phyloP scores from a whole-genome alignment of 169 alveolate genomes.

The Toxoplasma gondii region DNA sequence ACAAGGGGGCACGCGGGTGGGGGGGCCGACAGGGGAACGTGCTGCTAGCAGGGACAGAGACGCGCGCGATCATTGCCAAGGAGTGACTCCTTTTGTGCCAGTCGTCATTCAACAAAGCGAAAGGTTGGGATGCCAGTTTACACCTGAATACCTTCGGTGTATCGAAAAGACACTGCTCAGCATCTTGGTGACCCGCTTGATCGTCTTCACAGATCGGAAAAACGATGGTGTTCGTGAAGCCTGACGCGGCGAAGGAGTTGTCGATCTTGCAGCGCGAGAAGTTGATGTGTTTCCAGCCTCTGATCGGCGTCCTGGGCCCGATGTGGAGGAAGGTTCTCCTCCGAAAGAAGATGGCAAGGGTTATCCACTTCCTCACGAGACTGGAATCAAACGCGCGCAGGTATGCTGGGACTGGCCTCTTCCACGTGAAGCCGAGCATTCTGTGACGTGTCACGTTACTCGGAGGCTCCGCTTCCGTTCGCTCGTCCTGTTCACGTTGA shows the following conservation, averaged over 20 bases:
- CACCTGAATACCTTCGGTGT: too few relatives aligned
- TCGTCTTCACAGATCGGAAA: slow-evolving; percentile 77
- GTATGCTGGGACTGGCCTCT: neutral
- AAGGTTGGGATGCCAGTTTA: too few relatives aligned
- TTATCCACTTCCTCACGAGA: neutral
- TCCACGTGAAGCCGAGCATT: neutral
- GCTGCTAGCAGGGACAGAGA: too few relatives aligned
- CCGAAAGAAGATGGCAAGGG: neutral
- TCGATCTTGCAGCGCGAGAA: slow-evolving; percentile 84
- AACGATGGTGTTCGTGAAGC: slow-evolving; percentile 88
- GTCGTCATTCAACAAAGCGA: too few relatives aligned
- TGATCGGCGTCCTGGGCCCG: slow-evolving; percentile 80
- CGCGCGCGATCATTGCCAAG: too few relatives aligned
- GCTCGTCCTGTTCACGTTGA: neutral
- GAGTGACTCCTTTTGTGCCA: too few relatives aligned
- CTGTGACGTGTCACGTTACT: neutral
- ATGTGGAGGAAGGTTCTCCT: slow-evolving; percentile 29
- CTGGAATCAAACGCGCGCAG: slow-evolving; percentile 31
- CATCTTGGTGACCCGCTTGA: neutral
- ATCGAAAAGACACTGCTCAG: too few relatives aligned
- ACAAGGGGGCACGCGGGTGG: too few relatives aligned
- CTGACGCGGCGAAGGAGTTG: slow-evolving; percentile 83
- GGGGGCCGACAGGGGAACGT: too few relatives aligned
- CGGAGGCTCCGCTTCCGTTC: neutral
- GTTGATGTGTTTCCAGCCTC: slow-evolving; percentile 84